phyloP scores from a whole-genome alignment of 2,329 filamentous ascomycete genomes.

The Fusarium equiseti region DNA sequence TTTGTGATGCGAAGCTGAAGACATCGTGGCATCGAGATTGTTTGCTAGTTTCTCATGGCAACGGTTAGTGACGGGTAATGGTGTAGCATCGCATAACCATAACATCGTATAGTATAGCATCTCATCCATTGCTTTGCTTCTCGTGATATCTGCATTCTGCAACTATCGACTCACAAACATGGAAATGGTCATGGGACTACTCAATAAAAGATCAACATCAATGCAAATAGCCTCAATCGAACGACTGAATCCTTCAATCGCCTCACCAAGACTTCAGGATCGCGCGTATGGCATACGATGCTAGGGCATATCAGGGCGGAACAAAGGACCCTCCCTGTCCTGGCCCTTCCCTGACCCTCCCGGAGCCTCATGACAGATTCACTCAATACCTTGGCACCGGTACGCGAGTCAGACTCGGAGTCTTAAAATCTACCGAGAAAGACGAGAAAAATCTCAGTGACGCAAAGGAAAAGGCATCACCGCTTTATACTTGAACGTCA shows the following conservation, averaged over 20 bases:
- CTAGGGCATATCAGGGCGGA: not conserved
- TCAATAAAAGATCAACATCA: not conserved
- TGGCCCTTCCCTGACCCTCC: not conserved
- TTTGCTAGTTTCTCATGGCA: not conserved
- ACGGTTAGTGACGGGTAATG: not conserved
- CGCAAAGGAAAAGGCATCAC: constrained; percentile 18
- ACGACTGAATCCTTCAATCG: constrained; percentile 21
- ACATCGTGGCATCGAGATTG: not conserved
- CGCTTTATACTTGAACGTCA: constrained; percentile 11
- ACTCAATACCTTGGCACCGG: not conserved
- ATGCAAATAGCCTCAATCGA: not conserved
- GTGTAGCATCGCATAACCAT: too few species aligned
- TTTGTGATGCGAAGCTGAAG: not conserved
- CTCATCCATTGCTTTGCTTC: not conserved
- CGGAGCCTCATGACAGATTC: constrained; percentile 16
- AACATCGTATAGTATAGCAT: not conserved
- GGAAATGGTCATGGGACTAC: too few species aligned
- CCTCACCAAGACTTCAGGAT: constrained; percentile 2
- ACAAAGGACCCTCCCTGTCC: not conserved
- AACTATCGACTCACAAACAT: not conserved
- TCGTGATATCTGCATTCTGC: not conserved
- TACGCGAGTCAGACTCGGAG: constrained; percentile 17
- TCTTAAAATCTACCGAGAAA: constrained; percentile 9
- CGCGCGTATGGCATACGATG: constrained; percentile 1
- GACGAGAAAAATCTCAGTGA: not conserved